These are phyloP conservation scores for Heterobasidion irregulare DNA, from an alignment of 1,284 basidiomycete species.

Conservation along the genomic window DNA sequence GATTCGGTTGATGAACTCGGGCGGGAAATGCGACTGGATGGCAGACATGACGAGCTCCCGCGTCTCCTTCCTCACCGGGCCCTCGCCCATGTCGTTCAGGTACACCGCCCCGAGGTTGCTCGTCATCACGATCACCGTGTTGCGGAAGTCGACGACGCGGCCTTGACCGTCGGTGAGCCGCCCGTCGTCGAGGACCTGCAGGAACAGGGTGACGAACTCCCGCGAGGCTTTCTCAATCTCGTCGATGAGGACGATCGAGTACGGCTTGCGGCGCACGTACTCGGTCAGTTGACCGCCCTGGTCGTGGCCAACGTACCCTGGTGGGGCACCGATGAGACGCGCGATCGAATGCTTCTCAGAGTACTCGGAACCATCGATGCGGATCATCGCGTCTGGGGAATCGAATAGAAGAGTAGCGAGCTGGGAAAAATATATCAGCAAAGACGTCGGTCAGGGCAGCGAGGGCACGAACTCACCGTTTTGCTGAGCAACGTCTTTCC, in stretches of 20 bases:
- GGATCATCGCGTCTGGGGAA: slow-evolving; percentile 85
- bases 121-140: slow-evolving; percentile 92
- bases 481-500: slow-evolving; percentile 87
- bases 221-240: slow-evolving; percentile 88
- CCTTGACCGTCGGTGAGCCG: slow-evolving; percentile 86
- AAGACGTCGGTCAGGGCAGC: not conserved
- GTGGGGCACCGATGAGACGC: slow-evolving; percentile 84
- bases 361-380: slow-evolving; percentile 89
- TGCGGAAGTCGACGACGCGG: slow-evolving; percentile 71
- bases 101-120: slow-evolving; percentile 82
- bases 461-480: slow-evolving; percentile 47
- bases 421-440: slow-evolving; percentile 28
- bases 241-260: slow-evolving; percentile 75
- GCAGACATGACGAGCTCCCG: slow-evolving; percentile 67
- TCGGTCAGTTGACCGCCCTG: slow-evolving; percentile 88
- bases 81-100: slow-evolving; percentile 72
- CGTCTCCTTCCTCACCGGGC: slow-evolving; percentile 59
- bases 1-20: slow-evolving; percentile 89
- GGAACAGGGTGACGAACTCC: slow-evolving; percentile 87
- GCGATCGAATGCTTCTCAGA: slow-evolving; percentile 92
- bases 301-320: slow-evolving; percentile 90
- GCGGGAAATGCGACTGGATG: slow-evolving; percentile 82
- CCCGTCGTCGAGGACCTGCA: slow-evolving; percentile 96
- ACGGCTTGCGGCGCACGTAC: slow-evolving; percentile 84
- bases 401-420: slow-evolving; percentile 86